Conservation (phyloP, 805 yeast genomes). For the Wickerhamomyces mucosus region DNA sequence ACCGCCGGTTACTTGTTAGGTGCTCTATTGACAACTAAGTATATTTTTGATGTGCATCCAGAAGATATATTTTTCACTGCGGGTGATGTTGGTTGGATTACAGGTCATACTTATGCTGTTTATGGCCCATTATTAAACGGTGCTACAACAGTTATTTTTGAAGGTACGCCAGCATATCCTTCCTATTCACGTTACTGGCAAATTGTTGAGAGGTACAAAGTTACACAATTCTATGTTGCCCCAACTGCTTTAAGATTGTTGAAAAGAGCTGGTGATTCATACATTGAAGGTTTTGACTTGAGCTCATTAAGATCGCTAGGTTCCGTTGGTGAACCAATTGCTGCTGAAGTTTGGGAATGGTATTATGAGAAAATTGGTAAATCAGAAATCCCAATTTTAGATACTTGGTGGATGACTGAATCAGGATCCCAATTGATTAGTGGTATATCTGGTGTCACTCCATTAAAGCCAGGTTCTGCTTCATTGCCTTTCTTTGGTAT, state of each 20-base stretch:
- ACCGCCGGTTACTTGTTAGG: constrained; percentile 75
- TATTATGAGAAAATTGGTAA: constrained; percentile 62
- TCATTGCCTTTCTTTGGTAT: constrained; percentile 81
- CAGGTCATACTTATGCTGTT: constrained; percentile 78
- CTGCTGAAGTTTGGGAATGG: constrained; percentile 86
- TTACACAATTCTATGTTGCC: constrained; percentile 75
- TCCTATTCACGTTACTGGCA: constrained; percentile 74
- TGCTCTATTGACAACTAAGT: constrained; percentile 64
- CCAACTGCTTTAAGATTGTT: constrained; percentile 75
- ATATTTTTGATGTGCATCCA: constrained; percentile 66
- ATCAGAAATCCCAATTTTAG: constrained; percentile 61
- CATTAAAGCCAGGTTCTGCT: constrained; percentile 81
- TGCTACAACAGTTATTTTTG: constrained; percentile 71
- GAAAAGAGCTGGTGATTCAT: constrained; percentile 63
- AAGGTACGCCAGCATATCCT: constrained; percentile 85
- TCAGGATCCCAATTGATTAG: constrained; percentile 74
- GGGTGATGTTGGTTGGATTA: constrained; percentile 89
- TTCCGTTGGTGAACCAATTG: constrained; percentile 82
- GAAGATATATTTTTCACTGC: constrained; percentile 76
- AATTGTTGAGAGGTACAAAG: constrained; percentile 60
- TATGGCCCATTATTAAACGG: constrained; percentile 76
- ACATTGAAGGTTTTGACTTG: constrained; percentile 52
- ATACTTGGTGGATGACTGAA: constrained; percentile 89
- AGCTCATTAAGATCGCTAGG: constrained; percentile 62
- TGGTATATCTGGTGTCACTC: constrained; percentile 68